Base-by-base conservation (phyloP, 345 rosid species). In the Salix brachista region DNA sequence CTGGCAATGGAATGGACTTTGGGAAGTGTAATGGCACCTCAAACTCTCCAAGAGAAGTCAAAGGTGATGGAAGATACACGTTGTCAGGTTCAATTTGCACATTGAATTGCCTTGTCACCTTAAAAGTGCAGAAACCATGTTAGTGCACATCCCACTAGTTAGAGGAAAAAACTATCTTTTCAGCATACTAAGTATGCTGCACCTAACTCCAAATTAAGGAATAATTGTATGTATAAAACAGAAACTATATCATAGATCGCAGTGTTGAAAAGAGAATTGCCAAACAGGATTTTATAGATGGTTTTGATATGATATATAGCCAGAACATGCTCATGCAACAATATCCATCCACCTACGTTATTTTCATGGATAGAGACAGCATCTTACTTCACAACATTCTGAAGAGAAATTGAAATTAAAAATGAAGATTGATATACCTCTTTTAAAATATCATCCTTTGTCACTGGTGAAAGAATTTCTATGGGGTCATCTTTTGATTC, bases 61-160 rank as follows among this genome's bases (percentile, higher is more conserved):
- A 77, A 26, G 96, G 91, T 17, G 86, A 72, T 1, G 92, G 89
- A 67, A 93, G 87, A 81, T 84, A 77, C 21, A 93, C 67, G 64
- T 91, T 92, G 7, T 91, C 97, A 28, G 94, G 96, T 71, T 93
- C 91, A 62, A 96, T 85, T 54, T 80, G 75, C 81, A 96, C 94
- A 8, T 83, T 88, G 0, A 93, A 91, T 84, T 93, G 98, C 81
- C 98, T 96, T 68, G 90, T 90, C 65, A 91, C 94, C 97, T 96
- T 83, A 65, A 32, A 80, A 14, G 61, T 13, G 39, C n/a, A 19
- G 32, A 44, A 75, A 69, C 65, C 4, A 71, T 17, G 28, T 28
- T 36, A 6, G n/a, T 1, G 19, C 23, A 68, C 26, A 41, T 62
- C 66, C 32, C 65, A 61, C 10, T 19, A 6, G 8, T 18, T 30